Evolutionary conservation across 2,329 filamentous ascomycete genomes (phyloP), one percentile per base, ranked within the genome.

Genomic region (Aureobasidium sp.): DNA sequence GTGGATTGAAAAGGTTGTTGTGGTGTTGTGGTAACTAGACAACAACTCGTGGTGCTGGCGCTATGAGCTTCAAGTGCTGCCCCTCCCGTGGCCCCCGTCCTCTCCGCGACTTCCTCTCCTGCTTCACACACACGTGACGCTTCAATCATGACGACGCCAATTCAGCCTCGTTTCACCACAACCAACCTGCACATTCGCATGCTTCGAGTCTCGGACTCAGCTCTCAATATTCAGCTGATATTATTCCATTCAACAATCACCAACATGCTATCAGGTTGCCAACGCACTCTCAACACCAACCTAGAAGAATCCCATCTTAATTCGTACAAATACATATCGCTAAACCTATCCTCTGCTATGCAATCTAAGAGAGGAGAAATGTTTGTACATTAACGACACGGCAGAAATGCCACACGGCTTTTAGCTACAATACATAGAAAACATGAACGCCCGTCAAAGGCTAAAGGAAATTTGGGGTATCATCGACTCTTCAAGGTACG

Each of bases 391-490:
- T 51, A 62, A 62, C 51, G 43, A 62, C 50, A 62, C 20, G 51
- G 51, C 50, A 62, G 50, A 62, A 62, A 39, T 56, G 37, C 44
- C 37, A 63, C 43, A 50, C 27, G 61, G 61, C 52, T 57, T 59
- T 57, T 63, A 41, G 52, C 44, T 63, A 63, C 61, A 63, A 59
- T 51, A 63, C 43, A 56, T 63, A 37, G 13, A 36, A 20, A 60
- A 60, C 57, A 20, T 51, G 26, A 60, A 43, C 36, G 57, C 46
- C 50, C 39, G 27, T 50, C 32, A 60, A 12, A 36, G 57, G 57
- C 57, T 46, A 55, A 61, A 53, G 34, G 34, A 48, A 60, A 60
- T 43, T 34, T 51, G 44, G 62, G 61, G 62, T 63, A 63, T 63
- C 62, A 63, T 63, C 46, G 55, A 53, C 48, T 52, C 39, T 55